Percentiles rank a stretch among this genome's conserved stretches.
Conservation (phyloP, 176 grass and related monocot species). For the Carex littledalei region DNA sequence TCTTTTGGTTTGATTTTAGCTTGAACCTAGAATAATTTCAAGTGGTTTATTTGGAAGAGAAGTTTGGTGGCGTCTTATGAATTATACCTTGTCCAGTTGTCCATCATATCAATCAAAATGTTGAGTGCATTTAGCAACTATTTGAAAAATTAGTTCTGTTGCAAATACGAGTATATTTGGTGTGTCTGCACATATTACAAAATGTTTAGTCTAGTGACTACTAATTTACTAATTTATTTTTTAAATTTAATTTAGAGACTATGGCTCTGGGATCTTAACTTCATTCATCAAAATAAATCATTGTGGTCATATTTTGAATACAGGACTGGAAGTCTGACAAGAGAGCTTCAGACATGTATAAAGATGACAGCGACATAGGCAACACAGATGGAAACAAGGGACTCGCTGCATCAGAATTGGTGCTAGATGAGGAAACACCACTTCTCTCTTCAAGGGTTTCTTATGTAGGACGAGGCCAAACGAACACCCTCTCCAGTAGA, state of each 20-base stretch:
- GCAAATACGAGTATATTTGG: slow-evolving; percentile 1
- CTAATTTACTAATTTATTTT: not conserved
- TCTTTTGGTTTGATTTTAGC: not conserved
- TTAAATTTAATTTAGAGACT: not conserved
- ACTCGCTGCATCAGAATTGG: slow-evolving; percentile 35
- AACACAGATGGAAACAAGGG: slow-evolving; percentile 35
- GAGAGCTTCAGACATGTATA: slow-evolving; percentile 46
- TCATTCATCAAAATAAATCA: not conserved
- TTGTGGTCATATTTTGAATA: not conserved
- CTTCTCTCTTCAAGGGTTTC: slow-evolving; percentile 63
- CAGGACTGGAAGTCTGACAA: slow-evolving; percentile 67
- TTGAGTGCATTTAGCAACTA: not conserved
- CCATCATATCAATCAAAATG: not conserved
- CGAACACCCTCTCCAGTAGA: slow-evolving; percentile 46
- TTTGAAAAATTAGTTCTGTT: not conserved
- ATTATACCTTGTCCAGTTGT: not conserved
- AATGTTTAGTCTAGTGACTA: slow-evolving; percentile 1
- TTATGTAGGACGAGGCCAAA: slow-evolving; percentile 72
- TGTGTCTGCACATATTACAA: not conserved
- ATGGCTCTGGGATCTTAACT: not conserved
- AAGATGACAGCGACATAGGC: slow-evolving; percentile 36
- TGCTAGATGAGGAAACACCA: slow-evolving; percentile 68
- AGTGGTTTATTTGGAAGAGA: not conserved
- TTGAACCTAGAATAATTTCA: not conserved
- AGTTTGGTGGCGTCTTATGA: not conserved